Base-by-base conservation (phyloP, 2,329 filamentous ascomycete genomes). In the Beauveria caledonica region DNA sequence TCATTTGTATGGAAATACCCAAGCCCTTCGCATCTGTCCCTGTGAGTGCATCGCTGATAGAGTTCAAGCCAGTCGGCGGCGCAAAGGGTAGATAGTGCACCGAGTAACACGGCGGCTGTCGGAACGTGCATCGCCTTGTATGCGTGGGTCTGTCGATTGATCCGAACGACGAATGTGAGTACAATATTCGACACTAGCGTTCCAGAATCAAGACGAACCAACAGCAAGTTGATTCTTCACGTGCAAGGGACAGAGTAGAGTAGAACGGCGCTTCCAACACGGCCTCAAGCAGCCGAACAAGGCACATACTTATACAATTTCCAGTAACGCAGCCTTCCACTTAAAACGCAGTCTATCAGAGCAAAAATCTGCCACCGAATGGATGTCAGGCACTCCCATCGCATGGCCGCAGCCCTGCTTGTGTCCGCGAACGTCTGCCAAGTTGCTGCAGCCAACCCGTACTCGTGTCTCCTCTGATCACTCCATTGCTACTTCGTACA, bases 1-100 rank as follows among this genome's bases (percentile, higher is more conserved):
- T 33, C 53, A 40, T 27, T 23, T 4, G 60, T 60, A 64, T 72
- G 15, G 77, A 79, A 51, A 15, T 36, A 55, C 3, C 58, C 58
- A 9, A 60, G 58, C 3, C 58, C 42, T 27, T 60, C 58, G n/a
- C 58, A 60, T 1, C 17, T 27, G 58, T 60, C 40, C 10, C 15
- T 23, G 3, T 11, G n/a, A 8, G 7, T 33, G 57, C 57, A 59
- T 39, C 48, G 44, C 48, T 42, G 46, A 3, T 33, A 60, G 9
- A 60, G 40, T 11, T 53, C 49, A 9, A 60, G 19, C 13, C 9
- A 33, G 40, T 60, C 58, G 1, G 58, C 58, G 5, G 19, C 19
- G 29, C 58, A 53, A 13, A 39, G 9, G 11, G 27, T 11, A 25
- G 39, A 53, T 5, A 60, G 49, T 21, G 49, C 58, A 42, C 49